These are phyloP conservation scores for Mycena crocata DNA, from an alignment of 768 basidiomycete species.

Conservation along the genomic window DNA sequence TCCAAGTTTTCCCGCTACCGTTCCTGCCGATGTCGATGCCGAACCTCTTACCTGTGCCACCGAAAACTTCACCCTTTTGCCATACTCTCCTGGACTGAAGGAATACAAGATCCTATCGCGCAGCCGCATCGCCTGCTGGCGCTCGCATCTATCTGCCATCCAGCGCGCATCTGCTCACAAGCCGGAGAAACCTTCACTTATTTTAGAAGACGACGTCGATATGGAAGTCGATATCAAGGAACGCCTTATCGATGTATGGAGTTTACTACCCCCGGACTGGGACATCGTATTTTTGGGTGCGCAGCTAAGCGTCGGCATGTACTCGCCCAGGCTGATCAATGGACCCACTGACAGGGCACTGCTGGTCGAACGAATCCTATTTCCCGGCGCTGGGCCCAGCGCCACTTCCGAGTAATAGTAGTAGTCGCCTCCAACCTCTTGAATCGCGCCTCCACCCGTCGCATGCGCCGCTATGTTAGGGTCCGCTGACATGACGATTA, in stretches of 20 bases:
- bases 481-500: too few relatives aligned
- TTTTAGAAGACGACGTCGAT: slow-evolving; percentile 86
- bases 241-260: slow-evolving; percentile 42
- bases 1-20: slow-evolving; percentile 2
- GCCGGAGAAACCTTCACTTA: slow-evolving; percentile 54
- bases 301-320: neutral
- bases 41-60: slow-evolving; percentile 56
- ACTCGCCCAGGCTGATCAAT: slow-evolving; percentile 8
- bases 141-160: slow-evolving; percentile 71
- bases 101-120: slow-evolving; percentile 65
- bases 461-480: slow-evolving; percentile 65
- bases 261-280: slow-evolving; percentile 18
- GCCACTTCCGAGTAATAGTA: too few relatives aligned
- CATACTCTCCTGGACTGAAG: slow-evolving; percentile 51
- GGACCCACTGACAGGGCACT: slow-evolving; percentile 76
- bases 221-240: slow-evolving; percentile 72
- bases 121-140: slow-evolving; percentile 77
- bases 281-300: slow-evolving; percentile 26
- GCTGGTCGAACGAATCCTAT: slow-evolving; percentile 78
- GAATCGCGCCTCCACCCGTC: slow-evolving; percentile 65
- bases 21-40: slow-evolving; percentile 11
- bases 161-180: slow-evolving; percentile 38
- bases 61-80: slow-evolving; percentile 50
- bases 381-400: slow-evolving; percentile 48
- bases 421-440: too few relatives aligned